phyloP scores from a whole-genome alignment of 2,329 filamentous ascomycete genomes.

The Malbranchea cinnamomea region DNA sequence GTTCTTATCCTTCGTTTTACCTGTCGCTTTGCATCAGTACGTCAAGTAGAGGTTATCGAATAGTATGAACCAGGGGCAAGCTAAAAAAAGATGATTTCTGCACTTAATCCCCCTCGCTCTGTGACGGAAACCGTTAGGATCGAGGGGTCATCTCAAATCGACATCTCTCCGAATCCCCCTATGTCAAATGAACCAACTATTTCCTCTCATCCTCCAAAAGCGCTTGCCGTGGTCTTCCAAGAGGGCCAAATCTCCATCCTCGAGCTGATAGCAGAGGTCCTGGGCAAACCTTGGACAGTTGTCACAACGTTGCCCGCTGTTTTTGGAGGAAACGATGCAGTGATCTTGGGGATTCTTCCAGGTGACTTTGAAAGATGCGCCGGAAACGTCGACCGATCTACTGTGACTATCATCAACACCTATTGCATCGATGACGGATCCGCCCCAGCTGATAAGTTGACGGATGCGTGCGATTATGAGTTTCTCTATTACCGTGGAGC shows the following conservation, averaged over 20 bases:
- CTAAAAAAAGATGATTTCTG: too few species aligned
- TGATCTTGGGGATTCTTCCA: constrained; percentile 53
- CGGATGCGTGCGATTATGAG: constrained; percentile 63
- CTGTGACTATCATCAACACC: constrained; percentile 57
- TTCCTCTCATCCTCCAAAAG: too few species aligned
- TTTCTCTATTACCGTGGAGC: constrained; percentile 64
- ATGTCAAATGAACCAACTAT: too few species aligned
- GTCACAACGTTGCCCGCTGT: constrained; percentile 42
- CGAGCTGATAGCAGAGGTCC: constrained; percentile 58
- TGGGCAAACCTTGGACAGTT: constrained; percentile 57
- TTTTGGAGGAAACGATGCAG: constrained; percentile 40
- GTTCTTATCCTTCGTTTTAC: too few species aligned
- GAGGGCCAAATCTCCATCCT: constrained; percentile 60
- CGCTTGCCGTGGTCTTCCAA: constrained; percentile 53
- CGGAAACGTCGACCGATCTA: constrained; percentile 39
- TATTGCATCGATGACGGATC: constrained; percentile 60
- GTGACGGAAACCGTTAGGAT: too few species aligned
- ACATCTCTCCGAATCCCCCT: too few species aligned
- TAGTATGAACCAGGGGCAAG: too few species aligned
- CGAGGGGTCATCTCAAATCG: too few species aligned
- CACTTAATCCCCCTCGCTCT: too few species aligned
- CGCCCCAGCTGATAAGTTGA: constrained; percentile 51
- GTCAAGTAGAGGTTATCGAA: too few species aligned
- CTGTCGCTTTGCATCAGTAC: too few species aligned
- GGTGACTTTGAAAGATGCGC: constrained; percentile 44